These are phyloP conservation scores for Acacia acuminata DNA, from an alignment of 306 rosid genomes.

Conservation along the genomic window DNA sequence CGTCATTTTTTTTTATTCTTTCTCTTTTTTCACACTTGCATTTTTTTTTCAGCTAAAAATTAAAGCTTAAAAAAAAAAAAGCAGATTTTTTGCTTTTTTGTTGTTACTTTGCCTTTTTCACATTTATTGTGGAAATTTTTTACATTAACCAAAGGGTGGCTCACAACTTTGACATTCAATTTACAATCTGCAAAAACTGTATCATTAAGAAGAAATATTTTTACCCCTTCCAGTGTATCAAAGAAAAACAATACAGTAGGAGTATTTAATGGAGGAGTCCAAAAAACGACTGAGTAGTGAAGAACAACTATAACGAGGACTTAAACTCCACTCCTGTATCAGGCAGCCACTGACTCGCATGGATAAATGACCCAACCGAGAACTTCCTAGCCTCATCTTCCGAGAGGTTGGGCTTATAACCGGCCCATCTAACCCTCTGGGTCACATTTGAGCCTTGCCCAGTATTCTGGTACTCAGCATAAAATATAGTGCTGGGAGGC, in stretches of 20 bases:
- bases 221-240: too few species aligned
- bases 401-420: slow-evolving; percentile 56
- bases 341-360: slow-evolving; percentile 78
- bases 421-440: slow-evolving; percentile 71
- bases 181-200: not conserved
- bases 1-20: too few species aligned
- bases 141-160: not conserved
- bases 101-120: too few species aligned
- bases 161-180: not conserved
- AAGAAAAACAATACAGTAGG: not conserved
- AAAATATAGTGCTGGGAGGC: slow-evolving; percentile 61
- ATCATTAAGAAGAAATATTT: not conserved
- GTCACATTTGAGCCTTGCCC: slow-evolving; percentile 65
- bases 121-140: not conserved
- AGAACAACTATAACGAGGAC: slow-evolving; percentile 25
- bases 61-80: too few species aligned
- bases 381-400: slow-evolving; percentile 51
- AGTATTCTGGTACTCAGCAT: slow-evolving; percentile 70
- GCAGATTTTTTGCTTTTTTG: too few species aligned
- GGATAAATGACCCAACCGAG: slow-evolving; percentile 61
- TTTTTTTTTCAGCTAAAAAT: too few species aligned
- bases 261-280: not conserved
- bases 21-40: too few species aligned
- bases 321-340: slow-evolving; percentile 50
- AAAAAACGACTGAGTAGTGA: too few species aligned